Base-by-base conservation (phyloP, 139 green algal genomes). In the Chlorella sorokiniana region DNA sequence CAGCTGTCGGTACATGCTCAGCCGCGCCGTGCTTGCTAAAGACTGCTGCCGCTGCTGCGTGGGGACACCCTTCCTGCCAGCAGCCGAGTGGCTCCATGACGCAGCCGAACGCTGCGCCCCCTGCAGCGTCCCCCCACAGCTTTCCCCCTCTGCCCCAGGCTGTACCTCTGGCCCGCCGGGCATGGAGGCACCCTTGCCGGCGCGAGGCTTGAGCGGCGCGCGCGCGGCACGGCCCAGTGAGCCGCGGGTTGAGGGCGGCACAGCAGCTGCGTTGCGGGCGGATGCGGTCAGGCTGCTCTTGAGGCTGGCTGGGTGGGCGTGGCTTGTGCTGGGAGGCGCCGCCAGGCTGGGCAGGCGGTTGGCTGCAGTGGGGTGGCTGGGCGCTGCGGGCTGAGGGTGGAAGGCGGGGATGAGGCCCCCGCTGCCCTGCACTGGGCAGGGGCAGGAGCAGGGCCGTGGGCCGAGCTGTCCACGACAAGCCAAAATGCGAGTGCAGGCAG, bases 281-380 rank as follows among this genome's bases (percentile, higher is more conserved):
- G 54, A 35, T 38, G 73, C 52, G 73, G 52, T 79, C 3, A 52
- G 3, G 73, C 73, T 79, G 52, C 37, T 33, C 54, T 79, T 68
- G 37, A 35, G 54, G 73, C 51, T 54, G 37, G 73, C 37, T 0
- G 29, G 51, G 51, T 27, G 54, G 6, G 48, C 33, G 45, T 35
- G 35, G 73, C 20, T 14, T 7, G 73, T 23, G 20, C 71, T 48
- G 8, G 48, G 44, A 33, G 16, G 27, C 4, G 68, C 42, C 4
- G 73, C 56, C 4, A 79, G 73, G 73, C 73, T 79, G 73, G 73
- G 73, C 37, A 79, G 52, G 54, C 54, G 54, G 75, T 61, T 81
- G 75, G 41, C 41, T 3, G 73, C 73, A 11, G 33, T 69, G 54
- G 73, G 69, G 73, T 41, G 69, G 54, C 73, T 79, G 4, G 59